Evolutionary conservation across 257 asterid species (phyloP), one percentile per base, ranked within the genome.

Genomic region (Fraxinus cuspidata): DNA sequence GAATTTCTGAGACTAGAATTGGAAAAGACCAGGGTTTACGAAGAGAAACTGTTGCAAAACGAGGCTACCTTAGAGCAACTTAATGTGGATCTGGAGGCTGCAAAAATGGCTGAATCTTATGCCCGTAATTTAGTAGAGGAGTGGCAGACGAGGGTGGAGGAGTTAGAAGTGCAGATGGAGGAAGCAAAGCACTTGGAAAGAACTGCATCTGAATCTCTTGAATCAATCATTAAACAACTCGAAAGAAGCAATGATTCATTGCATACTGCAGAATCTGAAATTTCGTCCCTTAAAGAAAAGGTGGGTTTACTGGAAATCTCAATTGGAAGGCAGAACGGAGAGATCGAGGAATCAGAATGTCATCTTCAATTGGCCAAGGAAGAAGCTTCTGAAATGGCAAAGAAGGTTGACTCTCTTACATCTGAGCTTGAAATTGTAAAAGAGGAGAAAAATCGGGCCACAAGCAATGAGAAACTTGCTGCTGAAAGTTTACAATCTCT

Each of bases 41-140:
- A 89, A 90, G 88, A 83, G 77, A 87, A 75, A 70, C 80, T 92
- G 82, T 84, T 80, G 40, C 97, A 91, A 49, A 90, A 88, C 77
- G 99, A 95, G 82, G 90, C 83, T 51, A 47, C 84, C 71, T 44
- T 93, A 2, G 97, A 92, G 85, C 91, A 95, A 84, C 94, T 93
- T 77, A 93, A 86, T 81, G 96, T 89, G 21, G 96, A 95, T 74
- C 83, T 95, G 49, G 98, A 93, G 89, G 98, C 97, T 72, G 94
- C 98, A 9, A 90, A 86, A 78, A 83, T 91, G 91, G 94, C 97
- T 9, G 97, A 91, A 78, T 92, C 96, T 44, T 87, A 87, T 70
- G 90, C 97, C 0, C 92, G 78, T 31, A 86, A 82, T 83, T 81
- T 95, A 73, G 87, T 88, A 82, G 90, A 92, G 71, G 99, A 95